Evolutionary conservation across 495 filamentous ascomycete species (phyloP), one percentile per base, ranked within the genome.

Genomic region (Talaromyces wortmannii): DNA sequence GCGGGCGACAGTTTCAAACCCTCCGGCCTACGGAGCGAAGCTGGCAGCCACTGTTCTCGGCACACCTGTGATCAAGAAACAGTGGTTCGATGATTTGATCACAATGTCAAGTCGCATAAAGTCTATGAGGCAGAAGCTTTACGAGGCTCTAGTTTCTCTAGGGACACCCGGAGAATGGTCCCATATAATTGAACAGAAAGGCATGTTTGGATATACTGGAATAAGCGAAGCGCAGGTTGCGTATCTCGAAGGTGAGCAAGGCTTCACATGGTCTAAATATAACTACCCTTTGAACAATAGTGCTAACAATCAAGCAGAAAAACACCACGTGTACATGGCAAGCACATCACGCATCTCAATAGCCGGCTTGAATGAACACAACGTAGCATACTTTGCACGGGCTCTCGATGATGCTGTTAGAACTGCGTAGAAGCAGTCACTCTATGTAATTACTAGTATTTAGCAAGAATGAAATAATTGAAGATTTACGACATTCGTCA

Each of bases 311-410:
- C 40, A 4, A 17, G 23, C 57, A 70, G 68, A 69, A 17, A 50
- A 72, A 51, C 69, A 70, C 31, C 68, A 73, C 47, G 59, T 71
- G 5, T 72, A 72, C 30, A 67, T 72, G 66, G 67, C 63, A 2
- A 63, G 50, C 7, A 72, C 70, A 31, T 69, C 67, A 40, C 60
- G 67, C 5, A 63, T 72, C 2, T 69, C 68, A 0, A 69, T 69
- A 56, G 66, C 62, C 5, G 67, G 67, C 84, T 46, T 75, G 45
- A 74, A 74, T 30, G 45, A 63, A 15, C 49, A 51, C 7, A 73
- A 74, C 63, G 67, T 77, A 7, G 61, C 66, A 36, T 77, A 77
- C 55, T 70, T 76, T 45, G 74, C 66, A n/a, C 10, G 48, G 33
- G 40, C 40, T 15, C 40, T 43, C 40, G 40, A 43, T 43, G 40